These are phyloP conservation scores for Candida mesenterica DNA, from an alignment of 1,139 yeast species.

Conservation along the genomic window DNA sequence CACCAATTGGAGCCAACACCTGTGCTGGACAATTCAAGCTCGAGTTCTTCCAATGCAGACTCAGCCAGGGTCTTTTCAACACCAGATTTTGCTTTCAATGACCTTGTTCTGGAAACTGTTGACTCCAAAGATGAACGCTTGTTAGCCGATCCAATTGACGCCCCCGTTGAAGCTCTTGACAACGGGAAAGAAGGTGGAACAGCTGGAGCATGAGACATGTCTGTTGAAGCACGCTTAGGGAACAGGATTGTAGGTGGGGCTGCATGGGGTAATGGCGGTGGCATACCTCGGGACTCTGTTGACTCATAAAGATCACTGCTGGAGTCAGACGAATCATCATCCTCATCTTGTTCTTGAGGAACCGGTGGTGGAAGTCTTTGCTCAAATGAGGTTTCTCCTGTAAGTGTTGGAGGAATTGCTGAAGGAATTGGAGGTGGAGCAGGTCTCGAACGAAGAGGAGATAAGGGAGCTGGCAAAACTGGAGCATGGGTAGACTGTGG, in stretches of 20 bases:
- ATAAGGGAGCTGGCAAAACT: neutral
- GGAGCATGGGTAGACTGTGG: conserved; percentile 16
- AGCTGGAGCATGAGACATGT: conserved; percentile 13
- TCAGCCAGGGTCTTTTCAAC: conserved; percentile 34
- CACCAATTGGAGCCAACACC: conserved; percentile 57
- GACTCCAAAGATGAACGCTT: conserved; percentile 16
- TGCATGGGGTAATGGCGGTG: conserved; percentile 6
- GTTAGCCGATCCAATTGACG: conserved; percentile 22
- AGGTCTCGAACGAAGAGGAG: conserved; percentile 1
- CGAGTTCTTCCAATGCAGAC: conserved; percentile 23
- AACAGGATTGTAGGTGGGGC: conserved; percentile 2
- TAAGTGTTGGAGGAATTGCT: conserved; percentile 8
- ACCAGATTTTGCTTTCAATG: conserved; percentile 17
- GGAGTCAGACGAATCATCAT: no score
- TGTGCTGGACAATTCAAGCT: conserved; percentile 33
- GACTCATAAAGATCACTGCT: no score
- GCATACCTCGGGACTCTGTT: no score
- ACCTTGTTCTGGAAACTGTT: conserved; percentile 18
- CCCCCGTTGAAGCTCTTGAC: conserved; percentile 23
- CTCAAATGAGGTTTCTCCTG: conserved; percentile 4
- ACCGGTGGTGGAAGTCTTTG: conserved; percentile 8
- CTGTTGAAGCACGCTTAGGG: conserved; percentile 24
- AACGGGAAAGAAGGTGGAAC: conserved; percentile 12
- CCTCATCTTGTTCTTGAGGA: conserved; percentile 8
- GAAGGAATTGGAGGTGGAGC: conserved; percentile 16